These are phyloP conservation scores for Liquidambar formosana DNA, from an alignment of 164 flowering plant genomes.

Conservation along the genomic window DNA sequence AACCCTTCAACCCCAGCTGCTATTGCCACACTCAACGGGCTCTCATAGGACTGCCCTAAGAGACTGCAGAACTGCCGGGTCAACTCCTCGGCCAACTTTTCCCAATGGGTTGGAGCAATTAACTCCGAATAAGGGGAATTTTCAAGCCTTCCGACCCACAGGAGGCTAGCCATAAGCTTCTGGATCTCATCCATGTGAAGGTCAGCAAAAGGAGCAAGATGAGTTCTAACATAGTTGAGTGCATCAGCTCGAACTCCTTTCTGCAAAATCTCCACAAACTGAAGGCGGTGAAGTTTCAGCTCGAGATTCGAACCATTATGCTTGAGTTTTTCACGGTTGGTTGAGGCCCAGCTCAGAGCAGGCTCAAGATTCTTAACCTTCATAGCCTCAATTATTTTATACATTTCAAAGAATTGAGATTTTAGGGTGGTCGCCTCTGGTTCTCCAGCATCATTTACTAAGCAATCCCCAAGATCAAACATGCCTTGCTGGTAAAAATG, in stretches of 20 bases:
- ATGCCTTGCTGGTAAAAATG: conserved; percentile 56
- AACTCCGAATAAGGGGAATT: conserved; percentile 56
- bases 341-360: conserved; percentile 48
- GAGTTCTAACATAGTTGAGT: conserved; percentile 39
- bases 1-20: conserved; percentile 57
- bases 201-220: conserved; percentile 44
- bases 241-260: conserved; percentile 40
- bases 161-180: conserved; percentile 57
- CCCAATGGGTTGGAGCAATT: conserved; percentile 44
- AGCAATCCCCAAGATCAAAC: conserved; percentile 57
- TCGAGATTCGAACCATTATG: conserved; percentile 43
- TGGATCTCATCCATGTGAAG: conserved; percentile 45
- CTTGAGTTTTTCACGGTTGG: conserved; percentile 38
- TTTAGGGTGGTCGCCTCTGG: conserved; percentile 33
- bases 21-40: conserved; percentile 45
- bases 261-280: conserved; percentile 52
- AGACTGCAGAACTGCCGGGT: conserved; percentile 42
- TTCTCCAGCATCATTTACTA: conserved; percentile 42
- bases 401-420: conserved; percentile 49
- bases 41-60: conserved; percentile 48
- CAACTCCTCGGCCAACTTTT: conserved; percentile 43
- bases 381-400: conserved; percentile 52
- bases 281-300: conserved; percentile 53
- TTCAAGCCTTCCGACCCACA: conserved; percentile 56
- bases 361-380: conserved; percentile 44